Evolutionary conservation across 2,329 filamentous ascomycete species (phyloP), one percentile per base, ranked within the genome.

Genomic region (Phyllosticta citrichinensis): DNA sequence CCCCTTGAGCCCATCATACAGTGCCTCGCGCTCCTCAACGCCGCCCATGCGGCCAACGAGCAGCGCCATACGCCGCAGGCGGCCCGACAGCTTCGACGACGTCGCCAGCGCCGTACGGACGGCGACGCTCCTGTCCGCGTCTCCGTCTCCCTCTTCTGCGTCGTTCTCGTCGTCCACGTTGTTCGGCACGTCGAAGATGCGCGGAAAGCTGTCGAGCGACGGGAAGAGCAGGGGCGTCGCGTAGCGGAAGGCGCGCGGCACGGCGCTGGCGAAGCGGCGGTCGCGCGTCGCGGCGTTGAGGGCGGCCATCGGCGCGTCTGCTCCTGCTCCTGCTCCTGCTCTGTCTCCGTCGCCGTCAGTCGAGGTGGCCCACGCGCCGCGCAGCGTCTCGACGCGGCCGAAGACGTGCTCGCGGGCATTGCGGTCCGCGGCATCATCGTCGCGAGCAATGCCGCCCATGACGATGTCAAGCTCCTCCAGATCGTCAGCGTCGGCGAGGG

Each of bases 131-230:
- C 17, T 5, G 14, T 53, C 11, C 52, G 1, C 20, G 3, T 12
- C 52, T 30, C 27, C 27, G 27, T 30, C 27, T 30, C 27, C 27
- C 6, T 30, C 27, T 8, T 10, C 27, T 27, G 25, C 5, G 5
- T n/a, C 14, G 2, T 71, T 71, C 57, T 3, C 22, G 22, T 22
- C 22, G 22, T 22, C 22, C 3, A n/a, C n/a, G n/a, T n/a, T n/a
- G n/a, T 22, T 3, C 22, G 22, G 22, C 22, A 79, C 74, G 19
- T 79, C 71, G 72, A 92, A 91, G 59, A 97, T 87, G 30, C 78
- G 76, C 0, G 94, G 94, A 70, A 89, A 97, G 71, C 91, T 96
- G 69, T 94, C 86, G 35, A 96, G 80, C 27, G 92, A 70, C 1
- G 93, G 91, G 68, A 91, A 94, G 1, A 81, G 76, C 8, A 93